Base-by-base conservation (phyloP, 2,329 filamentous ascomycete genomes). In the Knufia petricola region DNA sequence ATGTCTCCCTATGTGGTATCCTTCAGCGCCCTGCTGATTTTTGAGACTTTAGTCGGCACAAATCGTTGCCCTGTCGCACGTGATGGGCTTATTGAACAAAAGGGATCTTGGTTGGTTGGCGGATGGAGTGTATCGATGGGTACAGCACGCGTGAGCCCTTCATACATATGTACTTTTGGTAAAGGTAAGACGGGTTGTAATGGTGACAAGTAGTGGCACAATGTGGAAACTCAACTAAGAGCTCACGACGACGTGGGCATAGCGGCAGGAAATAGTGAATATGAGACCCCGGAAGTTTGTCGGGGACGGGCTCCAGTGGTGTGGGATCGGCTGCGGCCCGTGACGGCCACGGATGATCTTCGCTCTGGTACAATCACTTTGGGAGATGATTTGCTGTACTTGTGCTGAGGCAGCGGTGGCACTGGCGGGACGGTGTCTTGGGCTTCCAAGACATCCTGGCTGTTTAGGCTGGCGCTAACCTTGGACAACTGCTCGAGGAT, bases 241-340 rank as follows among this genome's bases (percentile, higher is more conserved):
- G 21, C 20, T 42, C 20, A 42, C 13, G 39, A 3, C 24, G 19
- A 21, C 24, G 13, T n/a, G 3, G 54, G 28, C 24, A 41, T 17
- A 10, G 52, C 38, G 2, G 60, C 58, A 8, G 66, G 66, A 53
- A 69, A 69, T 37, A 69, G 63, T 34, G 69, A 71, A 55, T 71
- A 71, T 30, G 69, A 70, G n/a, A 67, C 60, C 36, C 69, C 51
- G 3, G 53, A 51, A 45, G 51, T 57, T 31, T 52, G 49, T 21
- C 55, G 46, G 30, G 53, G 52, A 6, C 55, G 51, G 9, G 31
- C 23, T 3, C 23, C 32, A 37, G 50, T 48, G 2, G 56, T 58
- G 17, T 48, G 52, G 15, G 56, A 50, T 17, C 56, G 51, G 47
- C 45, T 53, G 21, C 56, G 56, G 32, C 42, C 39, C 10, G 41